Evolutionary conservation across 257 asterid species (phyloP), one percentile per base, ranked within the genome.

Genomic region (Solanum pinnatisectum): DNA sequence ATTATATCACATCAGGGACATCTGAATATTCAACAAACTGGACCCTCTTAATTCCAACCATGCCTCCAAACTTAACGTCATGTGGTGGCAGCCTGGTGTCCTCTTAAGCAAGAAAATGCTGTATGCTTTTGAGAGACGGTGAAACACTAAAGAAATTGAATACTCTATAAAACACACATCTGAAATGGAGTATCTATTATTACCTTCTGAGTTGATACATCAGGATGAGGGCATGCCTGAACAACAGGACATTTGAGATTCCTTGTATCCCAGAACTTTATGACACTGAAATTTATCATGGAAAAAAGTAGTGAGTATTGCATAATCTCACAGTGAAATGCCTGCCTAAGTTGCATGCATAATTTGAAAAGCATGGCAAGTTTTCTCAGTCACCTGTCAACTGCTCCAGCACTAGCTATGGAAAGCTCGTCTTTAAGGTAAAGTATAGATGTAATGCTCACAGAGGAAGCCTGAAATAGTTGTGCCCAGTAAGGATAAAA

Each of bases 331-430:
- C 70, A 83, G 87, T 16, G 22, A 83, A 73, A 73, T 63, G 81
- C 82, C 87, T 37, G 87, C 27, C 18, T 33, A 52, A 88, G 84
- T 44, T 73, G 37, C 60, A 73, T 60, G 44, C 85, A 49, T 72
- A 86, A 60, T 83, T 77, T 88, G 32, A 33, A 44, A 79, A 87
- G 83, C 39, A 86, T 81, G 56, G 83, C 25, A 87, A 83, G 68
- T 52, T 37, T 84, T 79, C 35, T 84, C 16, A 52, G 42, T 63
- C 52, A 96, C 99, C 98, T 96, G 94, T 96, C 98, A 89, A 95
- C 98, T 90, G 98, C 99, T 90, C 99, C 99, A 77, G 99, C 99
- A 84, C 98, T 95, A 56, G 99, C 98, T 89, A 96, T 70, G 78
- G 98, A 92, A 52, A 94, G 89, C 90, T 92, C 98, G 88, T 96